phyloP scores from a whole-genome alignment of 1,284 basidiomycete species.

The Mycena citricolor region DNA sequence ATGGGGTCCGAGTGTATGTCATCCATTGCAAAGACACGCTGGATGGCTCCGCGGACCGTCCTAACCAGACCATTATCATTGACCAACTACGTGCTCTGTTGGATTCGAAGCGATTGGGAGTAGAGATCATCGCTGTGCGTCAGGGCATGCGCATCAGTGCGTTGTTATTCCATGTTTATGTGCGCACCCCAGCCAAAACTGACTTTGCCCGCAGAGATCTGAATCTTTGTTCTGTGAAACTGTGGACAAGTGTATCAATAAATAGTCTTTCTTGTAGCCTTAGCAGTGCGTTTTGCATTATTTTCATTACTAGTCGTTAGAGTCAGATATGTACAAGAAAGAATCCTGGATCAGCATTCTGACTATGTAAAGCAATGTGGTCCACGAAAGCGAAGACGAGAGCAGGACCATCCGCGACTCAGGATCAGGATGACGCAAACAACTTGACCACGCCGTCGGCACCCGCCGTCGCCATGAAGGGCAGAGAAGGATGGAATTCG shows the following conservation, averaged over 20 bases:
- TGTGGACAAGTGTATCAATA: too few relatives aligned
- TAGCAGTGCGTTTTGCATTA: constrained; percentile 25
- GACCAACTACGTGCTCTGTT: constrained; percentile 61
- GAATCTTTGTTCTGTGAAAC: constrained; percentile 4
- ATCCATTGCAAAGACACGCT: constrained; percentile 81
- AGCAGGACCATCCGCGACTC: constrained; percentile 16
- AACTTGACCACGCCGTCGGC: constrained; percentile 95
- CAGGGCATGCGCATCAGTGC: constrained; percentile 75
- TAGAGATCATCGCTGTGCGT: constrained; percentile 59
- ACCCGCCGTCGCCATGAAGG: constrained; percentile 89
- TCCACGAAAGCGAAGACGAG: constrained; percentile 26
- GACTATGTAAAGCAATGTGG: constrained; percentile 21
- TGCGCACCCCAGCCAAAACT: neutral
- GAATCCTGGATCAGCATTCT: constrained; percentile 31
- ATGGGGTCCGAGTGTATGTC: constrained; percentile 64
- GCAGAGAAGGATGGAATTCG: constrained; percentile 80
- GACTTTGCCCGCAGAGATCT: constrained; percentile 15
- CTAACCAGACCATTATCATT: constrained; percentile 58
- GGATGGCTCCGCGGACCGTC: constrained; percentile 38
- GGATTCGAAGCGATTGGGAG: constrained; percentile 55
- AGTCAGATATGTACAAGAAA: constrained; percentile 28
- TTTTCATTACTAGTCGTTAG: constrained; percentile 22
- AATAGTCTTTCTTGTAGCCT: constrained; percentile 29
- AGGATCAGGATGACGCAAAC: constrained; percentile 73
- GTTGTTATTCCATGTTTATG: constrained; percentile 28